Conservation (phyloP, 495 filamentous ascomycete genomes). For the Daldinia loculata region DNA sequence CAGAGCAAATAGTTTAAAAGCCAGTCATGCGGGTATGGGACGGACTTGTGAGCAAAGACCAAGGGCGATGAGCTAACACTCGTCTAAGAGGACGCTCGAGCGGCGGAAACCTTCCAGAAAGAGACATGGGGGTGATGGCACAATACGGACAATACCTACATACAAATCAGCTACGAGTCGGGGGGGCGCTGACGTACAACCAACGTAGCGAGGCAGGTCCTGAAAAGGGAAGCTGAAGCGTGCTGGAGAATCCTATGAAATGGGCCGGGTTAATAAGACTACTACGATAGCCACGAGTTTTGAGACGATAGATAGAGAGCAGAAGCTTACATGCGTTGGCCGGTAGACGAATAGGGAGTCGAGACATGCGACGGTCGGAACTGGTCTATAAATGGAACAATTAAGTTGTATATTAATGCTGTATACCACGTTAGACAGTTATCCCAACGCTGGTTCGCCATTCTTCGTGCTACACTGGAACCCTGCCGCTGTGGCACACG, state of each 20-base stretch:
- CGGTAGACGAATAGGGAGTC: slow-evolving; percentile 39
- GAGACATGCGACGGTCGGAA: slow-evolving; percentile 39
- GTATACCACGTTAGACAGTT: slow-evolving; percentile 37
- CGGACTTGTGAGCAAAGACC: slow-evolving; percentile 35
- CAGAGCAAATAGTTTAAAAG: slow-evolving; percentile 24
- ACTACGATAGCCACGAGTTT: slow-evolving; percentile 36
- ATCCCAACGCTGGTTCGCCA: slow-evolving; percentile 38
- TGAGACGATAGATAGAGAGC: slow-evolving; percentile 25
- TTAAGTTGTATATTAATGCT: slow-evolving; percentile 41
- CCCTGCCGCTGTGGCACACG: slow-evolving; percentile 41
- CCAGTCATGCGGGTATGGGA: slow-evolving; percentile 41
- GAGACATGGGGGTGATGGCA: slow-evolving; percentile 37
- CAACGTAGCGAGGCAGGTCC: slow-evolving; percentile 37
- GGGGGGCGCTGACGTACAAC: slow-evolving; percentile 34
- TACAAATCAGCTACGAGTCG: slow-evolving; percentile 28
- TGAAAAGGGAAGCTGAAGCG: slow-evolving; percentile 45
- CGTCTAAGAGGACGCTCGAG: slow-evolving; percentile 24
- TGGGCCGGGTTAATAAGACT: slow-evolving; percentile 37
- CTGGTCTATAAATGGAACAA: slow-evolving; percentile 45
- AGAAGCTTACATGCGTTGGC: slow-evolving; percentile 17
- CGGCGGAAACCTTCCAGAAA: slow-evolving; percentile 45
- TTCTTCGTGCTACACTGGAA: slow-evolving; percentile 32
- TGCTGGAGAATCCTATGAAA: slow-evolving; percentile 40
- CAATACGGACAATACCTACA: slow-evolving; percentile 8
- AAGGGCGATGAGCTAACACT: slow-evolving; percentile 33